A percentile compares a stretch with the other conserved stretches of the same genome.
These are phyloP conservation scores for Tetrastigma voinierianum DNA, from an alignment of 164 flowering plant genomes.

Conservation along the genomic window DNA sequence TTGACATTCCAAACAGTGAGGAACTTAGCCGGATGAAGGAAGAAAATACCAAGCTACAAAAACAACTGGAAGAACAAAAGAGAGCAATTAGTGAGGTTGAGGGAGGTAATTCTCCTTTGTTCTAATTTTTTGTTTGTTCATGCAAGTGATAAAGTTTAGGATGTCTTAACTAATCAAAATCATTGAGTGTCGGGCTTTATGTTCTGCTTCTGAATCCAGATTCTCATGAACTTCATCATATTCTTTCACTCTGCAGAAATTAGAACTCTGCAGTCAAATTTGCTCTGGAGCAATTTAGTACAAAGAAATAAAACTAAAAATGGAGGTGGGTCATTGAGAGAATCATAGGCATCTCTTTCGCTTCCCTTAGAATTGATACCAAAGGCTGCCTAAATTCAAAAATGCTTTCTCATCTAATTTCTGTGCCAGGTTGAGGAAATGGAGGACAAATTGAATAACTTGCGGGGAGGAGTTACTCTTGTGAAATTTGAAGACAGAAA, in stretches of 20 bases:
- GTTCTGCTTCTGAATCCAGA: not conserved
- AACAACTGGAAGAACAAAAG: conserved; percentile 57
- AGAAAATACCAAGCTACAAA: conserved; percentile 66
- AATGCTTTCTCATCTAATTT: not conserved
- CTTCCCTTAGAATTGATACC: not conserved
- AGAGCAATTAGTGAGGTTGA: conserved; percentile 63
- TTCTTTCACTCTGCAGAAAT: conserved; percentile 53
- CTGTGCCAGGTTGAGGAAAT: conserved; percentile 46
- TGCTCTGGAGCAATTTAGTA: conserved; percentile 74
- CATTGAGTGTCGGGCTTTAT: not conserved
- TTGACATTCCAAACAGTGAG: conserved; percentile 76
- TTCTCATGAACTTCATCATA: not conserved
- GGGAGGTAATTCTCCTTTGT: conserved; percentile 51
- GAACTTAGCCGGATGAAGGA: conserved; percentile 87
- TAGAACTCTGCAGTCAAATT: conserved; percentile 73
- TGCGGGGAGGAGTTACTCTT: conserved; percentile 59
- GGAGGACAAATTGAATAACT: conserved; percentile 50
- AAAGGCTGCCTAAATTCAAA: not conserved
- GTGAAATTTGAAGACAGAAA: conserved; percentile 61
- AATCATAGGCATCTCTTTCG: no score
- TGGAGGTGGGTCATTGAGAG: conserved; percentile 43
- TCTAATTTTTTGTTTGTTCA: not conserved
- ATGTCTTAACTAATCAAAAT: not conserved
- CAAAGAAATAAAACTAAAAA: conserved; percentile 50
- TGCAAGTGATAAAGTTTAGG: not conserved